A percentile compares a stretch with the other conserved stretches of the same genome.
Evolutionary conservation across 345 rosid species (phyloP).

Genomic region (Orychophragmus violaceus): DNA sequence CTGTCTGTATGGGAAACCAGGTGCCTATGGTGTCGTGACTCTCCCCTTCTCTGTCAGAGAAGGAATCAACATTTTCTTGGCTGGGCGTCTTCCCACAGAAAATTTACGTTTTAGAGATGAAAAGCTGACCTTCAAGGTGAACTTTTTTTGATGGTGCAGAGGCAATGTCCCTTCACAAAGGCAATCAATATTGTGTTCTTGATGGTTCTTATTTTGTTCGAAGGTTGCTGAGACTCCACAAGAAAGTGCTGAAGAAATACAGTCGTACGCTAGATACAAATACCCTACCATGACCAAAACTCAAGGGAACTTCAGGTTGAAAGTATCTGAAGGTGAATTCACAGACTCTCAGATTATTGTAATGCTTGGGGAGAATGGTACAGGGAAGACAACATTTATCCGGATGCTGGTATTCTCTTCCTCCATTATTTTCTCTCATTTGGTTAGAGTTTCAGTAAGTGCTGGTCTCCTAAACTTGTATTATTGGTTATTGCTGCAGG

Average conservation of each 20-base stretch:
- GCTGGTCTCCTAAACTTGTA: background rate
- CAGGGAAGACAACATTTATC: slow-evolving; percentile 95
- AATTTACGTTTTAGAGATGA: slow-evolving; percentile 91
- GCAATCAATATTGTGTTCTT: background rate
- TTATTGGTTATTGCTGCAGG: slow-evolving; percentile 41
- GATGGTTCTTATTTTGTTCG: background rate
- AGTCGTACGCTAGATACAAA: slow-evolving; percentile 91
- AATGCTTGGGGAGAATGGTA: slow-evolving; percentile 98
- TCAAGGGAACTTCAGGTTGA: slow-evolving; percentile 76
- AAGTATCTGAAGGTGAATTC: slow-evolving; percentile 90
- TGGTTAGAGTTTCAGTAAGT: background rate
- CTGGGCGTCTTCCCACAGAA: slow-evolving; percentile 94
- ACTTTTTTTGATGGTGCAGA: background rate
- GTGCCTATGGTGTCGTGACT: slow-evolving; percentile 97
- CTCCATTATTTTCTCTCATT: background rate
- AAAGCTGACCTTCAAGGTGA: slow-evolving; percentile 87
- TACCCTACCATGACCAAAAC: slow-evolving; percentile 88
- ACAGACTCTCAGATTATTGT: slow-evolving; percentile 96
- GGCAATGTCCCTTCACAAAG: background rate
- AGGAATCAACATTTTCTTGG: slow-evolving; percentile 90
- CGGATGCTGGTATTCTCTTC: slow-evolving; percentile 83
- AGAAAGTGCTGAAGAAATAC: slow-evolving; percentile 76
- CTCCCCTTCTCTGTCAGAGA: slow-evolving; percentile 97
- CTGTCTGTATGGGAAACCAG: slow-evolving; percentile 94
- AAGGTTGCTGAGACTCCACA: slow-evolving; percentile 99